A percentile compares a stretch with the other conserved stretches of the same genome.
phyloP scores from a whole-genome alignment of 345 rosid species.

The Hevea brasiliensis region DNA sequence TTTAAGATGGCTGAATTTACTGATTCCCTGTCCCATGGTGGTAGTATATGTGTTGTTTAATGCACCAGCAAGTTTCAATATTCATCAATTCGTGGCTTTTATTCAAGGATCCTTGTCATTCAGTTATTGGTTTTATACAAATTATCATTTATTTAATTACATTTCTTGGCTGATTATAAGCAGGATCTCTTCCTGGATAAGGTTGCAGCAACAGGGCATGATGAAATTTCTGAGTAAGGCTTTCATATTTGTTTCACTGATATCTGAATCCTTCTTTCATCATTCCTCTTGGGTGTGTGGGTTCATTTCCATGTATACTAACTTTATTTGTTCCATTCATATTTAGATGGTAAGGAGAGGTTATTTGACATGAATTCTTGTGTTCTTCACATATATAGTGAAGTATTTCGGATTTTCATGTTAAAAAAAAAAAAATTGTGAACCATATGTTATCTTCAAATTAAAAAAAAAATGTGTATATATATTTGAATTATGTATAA shows the following conservation, averaged over 20 bases:
- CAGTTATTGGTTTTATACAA: background rate
- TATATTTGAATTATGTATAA: background rate
- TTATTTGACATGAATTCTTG: background rate
- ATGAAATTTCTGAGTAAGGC: slow-evolving; percentile 56
- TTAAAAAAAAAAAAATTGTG: too few species aligned
- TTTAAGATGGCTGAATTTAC: background rate
- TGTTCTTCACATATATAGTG: background rate
- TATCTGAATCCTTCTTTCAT: background rate
- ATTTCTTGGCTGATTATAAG: slow-evolving; percentile 23
- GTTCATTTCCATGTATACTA: background rate
- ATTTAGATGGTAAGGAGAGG: background rate
- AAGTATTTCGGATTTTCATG: background rate
- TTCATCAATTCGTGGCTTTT: background rate
- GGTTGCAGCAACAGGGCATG: slow-evolving; percentile 42
- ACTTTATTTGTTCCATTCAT: background rate
- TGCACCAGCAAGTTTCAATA: background rate
- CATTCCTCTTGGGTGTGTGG: background rate
- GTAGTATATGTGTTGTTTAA: background rate
- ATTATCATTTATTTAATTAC: slow-evolving; percentile 6
- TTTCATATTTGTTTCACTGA: slow-evolving; percentile 2
- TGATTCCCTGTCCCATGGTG: background rate
- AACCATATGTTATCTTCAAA: background rate
- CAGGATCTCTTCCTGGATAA: slow-evolving; percentile 77
- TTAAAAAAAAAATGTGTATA: background rate
- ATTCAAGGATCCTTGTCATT: background rate